phyloP scores from a whole-genome alignment of 139 green algal species.

The Penium margaritaceum region DNA sequence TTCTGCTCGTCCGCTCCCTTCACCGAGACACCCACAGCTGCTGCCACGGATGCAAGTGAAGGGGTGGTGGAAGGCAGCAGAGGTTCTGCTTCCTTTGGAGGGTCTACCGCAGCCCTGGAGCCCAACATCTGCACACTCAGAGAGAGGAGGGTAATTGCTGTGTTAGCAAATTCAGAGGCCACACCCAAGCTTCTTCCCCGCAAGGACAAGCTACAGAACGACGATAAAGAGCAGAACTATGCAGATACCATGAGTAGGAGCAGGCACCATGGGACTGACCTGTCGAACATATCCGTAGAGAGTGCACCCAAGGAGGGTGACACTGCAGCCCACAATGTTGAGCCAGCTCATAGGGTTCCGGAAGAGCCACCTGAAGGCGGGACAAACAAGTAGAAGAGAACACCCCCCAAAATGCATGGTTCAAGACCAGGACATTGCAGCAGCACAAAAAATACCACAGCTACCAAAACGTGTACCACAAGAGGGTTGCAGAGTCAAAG shows the following conservation, averaged over 20 bases:
- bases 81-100: neutral
- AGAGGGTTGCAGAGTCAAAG: neutral
- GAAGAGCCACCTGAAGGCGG: slow-evolving; percentile 27
- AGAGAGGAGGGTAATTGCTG: neutral
- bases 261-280: neutral
- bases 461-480: neutral
- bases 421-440: too few species aligned
- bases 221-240: slow-evolving; percentile 3
- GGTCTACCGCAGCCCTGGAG: slow-evolving; percentile 2
- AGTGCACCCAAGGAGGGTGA: slow-evolving; percentile 39
- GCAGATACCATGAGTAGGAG: neutral
- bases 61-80: too few species aligned
- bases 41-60: too few species aligned
- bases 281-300: slow-evolving; percentile 38
- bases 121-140: slow-evolving; percentile 9
- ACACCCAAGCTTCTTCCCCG: neutral
- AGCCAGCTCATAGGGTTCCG: slow-evolving; percentile 36
- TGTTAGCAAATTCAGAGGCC: slow-evolving; percentile 2
- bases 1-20: too few species aligned
- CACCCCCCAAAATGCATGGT: too few species aligned
- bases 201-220: neutral
- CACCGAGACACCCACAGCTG: too few species aligned
- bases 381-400: too few species aligned
- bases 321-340: slow-evolving; percentile 28
- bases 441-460: neutral